Evolutionary conservation across 345 rosid species (phyloP).

Genomic region (Salix exigua): DNA sequence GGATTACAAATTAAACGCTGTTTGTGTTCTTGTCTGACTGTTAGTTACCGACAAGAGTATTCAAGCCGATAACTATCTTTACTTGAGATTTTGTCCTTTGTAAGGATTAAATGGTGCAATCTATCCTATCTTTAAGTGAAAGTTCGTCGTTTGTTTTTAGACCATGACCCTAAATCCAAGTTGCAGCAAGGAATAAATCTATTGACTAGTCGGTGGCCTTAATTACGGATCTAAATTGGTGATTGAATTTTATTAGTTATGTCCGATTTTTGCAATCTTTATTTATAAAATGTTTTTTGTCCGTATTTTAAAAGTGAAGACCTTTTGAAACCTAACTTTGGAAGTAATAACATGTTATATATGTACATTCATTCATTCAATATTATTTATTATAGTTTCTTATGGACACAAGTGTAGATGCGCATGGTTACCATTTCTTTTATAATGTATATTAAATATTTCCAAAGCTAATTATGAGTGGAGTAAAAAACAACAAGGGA

Average conservation of each 20-base stretch:
- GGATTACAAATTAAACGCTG: too few relatives aligned
- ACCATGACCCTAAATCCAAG: neutral
- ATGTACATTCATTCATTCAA: too few relatives aligned
- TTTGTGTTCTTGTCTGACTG: neutral
- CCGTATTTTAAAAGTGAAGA: too few relatives aligned
- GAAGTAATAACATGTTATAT: too few relatives aligned
- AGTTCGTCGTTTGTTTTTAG: neutral
- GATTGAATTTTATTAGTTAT: neutral
- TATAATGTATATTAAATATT: too few relatives aligned
- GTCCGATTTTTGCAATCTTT: neutral
- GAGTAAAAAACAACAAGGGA: too few relatives aligned
- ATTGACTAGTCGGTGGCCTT: neutral
- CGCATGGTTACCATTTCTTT: too few relatives aligned
- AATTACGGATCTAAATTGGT: neutral
- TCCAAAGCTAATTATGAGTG: too few relatives aligned
- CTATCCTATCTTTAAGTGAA: neutral
- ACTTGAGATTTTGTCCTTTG: neutral
- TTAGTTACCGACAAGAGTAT: neutral
- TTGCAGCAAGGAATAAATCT: neutral
- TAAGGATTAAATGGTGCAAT: neutral
- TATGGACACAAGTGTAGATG: too few relatives aligned
- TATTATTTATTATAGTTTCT: too few relatives aligned
- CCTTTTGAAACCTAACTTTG: too few relatives aligned
- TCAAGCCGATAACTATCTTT: neutral
- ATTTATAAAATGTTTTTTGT: neutral